Evolutionary conservation across 352 stramenopile species (phyloP).

Genomic region (Aphanomyces euteiches): DNA sequence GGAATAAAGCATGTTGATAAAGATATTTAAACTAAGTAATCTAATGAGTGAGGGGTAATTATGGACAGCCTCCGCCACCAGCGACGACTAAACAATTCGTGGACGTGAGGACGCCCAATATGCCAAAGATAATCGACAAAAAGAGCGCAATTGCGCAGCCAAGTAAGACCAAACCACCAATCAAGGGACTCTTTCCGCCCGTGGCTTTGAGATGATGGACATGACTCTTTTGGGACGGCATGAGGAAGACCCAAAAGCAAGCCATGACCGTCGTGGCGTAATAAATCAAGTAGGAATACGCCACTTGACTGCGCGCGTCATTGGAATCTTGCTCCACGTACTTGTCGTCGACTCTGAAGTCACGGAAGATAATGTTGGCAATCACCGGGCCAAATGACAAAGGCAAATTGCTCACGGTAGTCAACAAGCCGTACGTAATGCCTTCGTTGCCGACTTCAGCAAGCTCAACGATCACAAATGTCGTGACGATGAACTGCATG

Average conservation of each 20-base stretch:
- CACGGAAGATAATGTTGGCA: constrained; percentile 27
- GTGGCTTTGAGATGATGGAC: constrained; percentile 30
- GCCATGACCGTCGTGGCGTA: constrained; percentile 29
- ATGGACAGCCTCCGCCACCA: constrained; percentile 45
- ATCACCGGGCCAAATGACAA: constrained; percentile 28
- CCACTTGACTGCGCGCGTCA: constrained; percentile 26
- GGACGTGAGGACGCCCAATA: constrained; percentile 51
- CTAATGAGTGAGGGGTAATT: no score
- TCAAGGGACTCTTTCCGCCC: constrained; percentile 15
- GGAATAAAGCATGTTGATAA: no score
- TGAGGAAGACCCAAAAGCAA: constrained; percentile 30
- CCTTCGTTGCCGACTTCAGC: constrained; percentile 34
- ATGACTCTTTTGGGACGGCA: constrained; percentile 36
- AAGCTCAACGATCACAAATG: constrained; percentile 35
- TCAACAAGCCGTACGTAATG: constrained; percentile 32
- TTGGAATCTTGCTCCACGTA: constrained; percentile 21
- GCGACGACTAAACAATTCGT: constrained; percentile 58
- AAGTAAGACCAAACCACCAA: constrained; percentile 24
- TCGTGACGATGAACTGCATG: constrained; percentile 36
- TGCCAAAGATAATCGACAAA: constrained; percentile 56
- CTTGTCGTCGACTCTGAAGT: constrained; percentile 25
- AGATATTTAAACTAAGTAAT: no score
- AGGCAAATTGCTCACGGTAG: constrained; percentile 32
- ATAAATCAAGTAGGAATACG: constrained; percentile 25
- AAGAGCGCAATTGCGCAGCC: constrained; percentile 35